Base-by-base conservation (phyloP, 352 stramenopile genomes). In the Globisporangium mamillatum region DNA sequence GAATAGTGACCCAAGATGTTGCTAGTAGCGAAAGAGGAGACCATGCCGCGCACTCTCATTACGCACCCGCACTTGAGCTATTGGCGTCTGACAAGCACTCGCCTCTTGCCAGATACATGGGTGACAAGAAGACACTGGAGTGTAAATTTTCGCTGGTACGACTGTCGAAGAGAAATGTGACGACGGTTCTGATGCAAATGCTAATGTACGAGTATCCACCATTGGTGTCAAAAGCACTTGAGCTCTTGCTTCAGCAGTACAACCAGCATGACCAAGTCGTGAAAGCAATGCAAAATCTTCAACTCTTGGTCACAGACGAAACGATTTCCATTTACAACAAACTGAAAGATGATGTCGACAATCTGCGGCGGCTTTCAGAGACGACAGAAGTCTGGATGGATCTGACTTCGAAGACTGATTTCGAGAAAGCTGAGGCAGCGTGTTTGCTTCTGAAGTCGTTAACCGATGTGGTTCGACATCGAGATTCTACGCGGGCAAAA, bases 371-470 rank as follows among this genome's bases (percentile, higher is more conserved):
- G 9, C 68, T 92, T 0, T 84, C 82, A 12, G 84, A 92, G 69
- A 91, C 84, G 34, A 92, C 84, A 12, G 84, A 92, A 77, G 81
- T 92, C 3, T 92, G 84, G 84, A 90, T 92, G 82, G 84, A 92
- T 76, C 70, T 92, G 32, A 92, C 84, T 2, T 91, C 82, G 6
- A 82, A 84, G 41, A 85, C 79, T 1, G 84, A 92, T 63, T 91
- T 86, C 50, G 82, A 90, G 27, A 88, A 84, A 46, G 82, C 82
- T 7, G 64, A 80, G 4, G 74, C 67, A 6, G 75, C 84, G 14
- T 90, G 81, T 53, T 32, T 75, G 41, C 53, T 90, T 6, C 46
- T 93, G 25, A 70, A 71, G 50, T 84, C 80, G 1, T 64, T 92
- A 24, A 70, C 70, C 4, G 67, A 70, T 18, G 67, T 88, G 14